phyloP scores from a whole-genome alignment of 306 rosid genomes.

The Geum urbanum region DNA sequence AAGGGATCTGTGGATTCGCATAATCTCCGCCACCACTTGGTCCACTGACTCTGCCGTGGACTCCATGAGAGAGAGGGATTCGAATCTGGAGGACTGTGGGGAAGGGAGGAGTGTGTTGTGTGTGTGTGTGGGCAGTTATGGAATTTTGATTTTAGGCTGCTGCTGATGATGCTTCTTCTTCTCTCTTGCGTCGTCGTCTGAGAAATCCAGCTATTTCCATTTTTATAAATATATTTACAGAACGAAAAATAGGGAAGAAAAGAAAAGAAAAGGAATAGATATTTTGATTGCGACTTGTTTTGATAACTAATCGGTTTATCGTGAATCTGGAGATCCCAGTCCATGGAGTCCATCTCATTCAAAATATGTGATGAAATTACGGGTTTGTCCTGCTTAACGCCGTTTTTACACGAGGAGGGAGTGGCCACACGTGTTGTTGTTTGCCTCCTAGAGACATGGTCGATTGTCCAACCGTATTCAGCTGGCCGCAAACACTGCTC shows the following conservation, averaged over 20 bases:
- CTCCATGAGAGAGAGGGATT: constrained; percentile 30
- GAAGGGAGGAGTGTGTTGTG: neutral
- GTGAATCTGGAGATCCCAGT: no score
- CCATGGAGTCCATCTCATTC: no score
- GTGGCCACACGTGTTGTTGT: constrained; percentile 32
- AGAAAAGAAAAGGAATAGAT: no score
- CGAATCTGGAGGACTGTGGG: neutral
- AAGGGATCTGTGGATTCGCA: constrained; percentile 70
- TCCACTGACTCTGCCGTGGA: constrained; percentile 41
- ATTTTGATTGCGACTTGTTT: no score
- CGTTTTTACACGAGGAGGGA: no score
- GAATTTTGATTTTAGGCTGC: neutral
- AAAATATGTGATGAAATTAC: no score
- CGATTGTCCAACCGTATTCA: constrained; percentile 30
- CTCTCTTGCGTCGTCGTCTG: constrained; percentile 12
- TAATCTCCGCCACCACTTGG: constrained; percentile 67
- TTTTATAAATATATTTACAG: no score
- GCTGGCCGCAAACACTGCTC: constrained; percentile 37
- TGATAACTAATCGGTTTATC: no score
- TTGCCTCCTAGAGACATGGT: neutral
- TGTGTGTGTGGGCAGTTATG: constrained; percentile 9
- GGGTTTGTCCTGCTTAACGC: no score
- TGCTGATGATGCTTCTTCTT: neutral
- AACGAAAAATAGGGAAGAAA: no score
- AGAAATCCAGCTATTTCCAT: constrained; percentile 36